phyloP scores from a whole-genome alignment of 1,284 basidiomycete genomes.

The Ustilago hordei region DNA sequence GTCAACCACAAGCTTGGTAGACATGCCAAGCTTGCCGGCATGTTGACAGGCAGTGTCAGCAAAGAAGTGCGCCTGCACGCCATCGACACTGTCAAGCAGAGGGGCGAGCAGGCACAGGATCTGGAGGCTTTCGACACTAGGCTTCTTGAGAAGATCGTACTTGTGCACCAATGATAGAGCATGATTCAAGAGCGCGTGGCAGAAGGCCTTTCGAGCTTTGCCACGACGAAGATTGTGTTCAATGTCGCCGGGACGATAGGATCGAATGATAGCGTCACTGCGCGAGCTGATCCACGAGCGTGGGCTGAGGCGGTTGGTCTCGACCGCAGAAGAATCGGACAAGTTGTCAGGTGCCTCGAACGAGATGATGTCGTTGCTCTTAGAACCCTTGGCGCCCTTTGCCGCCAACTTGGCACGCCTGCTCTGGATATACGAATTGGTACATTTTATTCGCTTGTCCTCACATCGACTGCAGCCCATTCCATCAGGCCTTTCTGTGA shows the following conservation, averaged over 20 bases:
- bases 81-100: conserved; percentile 54
- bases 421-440: conserved; percentile 65
- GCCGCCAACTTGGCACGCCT: conserved; percentile 51
- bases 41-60: conserved; percentile 29
- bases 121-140: conserved; percentile 54
- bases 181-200: conserved; percentile 57
- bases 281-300: conserved; percentile 36
- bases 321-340: conserved; percentile 4
- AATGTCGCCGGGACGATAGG: conserved; percentile 39
- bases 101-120: conserved; percentile 53
- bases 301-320: conserved; percentile 33
- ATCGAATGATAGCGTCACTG: conserved; percentile 29
- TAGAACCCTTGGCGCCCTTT: conserved; percentile 26
- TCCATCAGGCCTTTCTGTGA: conserved; percentile 63
- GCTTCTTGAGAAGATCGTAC: conserved; percentile 59
- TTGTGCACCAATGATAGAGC: conserved; percentile 62
- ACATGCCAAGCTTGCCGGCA: conserved; percentile 42
- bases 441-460: conserved; percentile 67
- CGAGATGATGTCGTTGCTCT: conserved; percentile 15
- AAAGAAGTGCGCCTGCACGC: conserved; percentile 34
- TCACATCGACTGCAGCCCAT: conserved; percentile 66
- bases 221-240: conserved; percentile 58
- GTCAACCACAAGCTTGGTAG: conserved; percentile 45
- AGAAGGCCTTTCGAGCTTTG: conserved; percentile 59
- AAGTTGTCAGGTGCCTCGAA: conserved; percentile 9